phyloP scores from a whole-genome alignment of 768 basidiomycete species.

The Pilatotrama ljubarskyi region DNA sequence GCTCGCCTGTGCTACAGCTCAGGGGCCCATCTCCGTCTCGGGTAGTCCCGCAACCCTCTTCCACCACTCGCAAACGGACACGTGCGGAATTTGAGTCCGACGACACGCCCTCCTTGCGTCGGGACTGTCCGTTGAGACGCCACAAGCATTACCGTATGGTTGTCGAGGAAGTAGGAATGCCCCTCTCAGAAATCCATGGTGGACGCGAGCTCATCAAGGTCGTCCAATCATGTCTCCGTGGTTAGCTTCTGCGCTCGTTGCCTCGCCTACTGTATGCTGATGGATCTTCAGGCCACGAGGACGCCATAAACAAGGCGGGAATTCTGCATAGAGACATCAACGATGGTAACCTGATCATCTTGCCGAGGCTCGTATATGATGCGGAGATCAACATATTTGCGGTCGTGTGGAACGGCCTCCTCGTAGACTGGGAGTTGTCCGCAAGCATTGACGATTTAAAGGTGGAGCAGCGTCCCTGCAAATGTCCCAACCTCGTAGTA shows the following conservation, averaged over 20 bases:
- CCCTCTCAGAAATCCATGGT: neutral
- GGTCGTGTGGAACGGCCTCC: neutral
- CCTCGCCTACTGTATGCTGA: too few species aligned
- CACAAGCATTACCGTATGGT: conserved; percentile 7
- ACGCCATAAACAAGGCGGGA: neutral
- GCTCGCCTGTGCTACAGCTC: neutral
- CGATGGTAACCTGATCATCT: conserved; percentile 8
- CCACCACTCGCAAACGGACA: neutral
- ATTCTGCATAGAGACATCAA: conserved; percentile 13
- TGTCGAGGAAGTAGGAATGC: neutral
- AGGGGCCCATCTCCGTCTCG: neutral
- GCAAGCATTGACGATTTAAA: neutral
- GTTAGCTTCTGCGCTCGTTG: too few species aligned
- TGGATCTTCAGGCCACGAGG: neutral
- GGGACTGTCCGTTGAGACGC: neutral
- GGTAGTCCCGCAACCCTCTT: neutral
- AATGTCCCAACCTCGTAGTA: conserved; percentile 9
- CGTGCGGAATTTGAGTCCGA: neutral
- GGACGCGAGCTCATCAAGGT: neutral
- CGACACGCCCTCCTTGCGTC: neutral
- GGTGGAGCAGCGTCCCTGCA: neutral
- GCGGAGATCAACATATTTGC: neutral
- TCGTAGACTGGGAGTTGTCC: conserved; percentile 12
- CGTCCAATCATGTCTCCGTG: neutral
- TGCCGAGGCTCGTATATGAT: neutral